Base-by-base conservation (phyloP, 257 asterid genomes). In the Capsicum rhomboideum region DNA sequence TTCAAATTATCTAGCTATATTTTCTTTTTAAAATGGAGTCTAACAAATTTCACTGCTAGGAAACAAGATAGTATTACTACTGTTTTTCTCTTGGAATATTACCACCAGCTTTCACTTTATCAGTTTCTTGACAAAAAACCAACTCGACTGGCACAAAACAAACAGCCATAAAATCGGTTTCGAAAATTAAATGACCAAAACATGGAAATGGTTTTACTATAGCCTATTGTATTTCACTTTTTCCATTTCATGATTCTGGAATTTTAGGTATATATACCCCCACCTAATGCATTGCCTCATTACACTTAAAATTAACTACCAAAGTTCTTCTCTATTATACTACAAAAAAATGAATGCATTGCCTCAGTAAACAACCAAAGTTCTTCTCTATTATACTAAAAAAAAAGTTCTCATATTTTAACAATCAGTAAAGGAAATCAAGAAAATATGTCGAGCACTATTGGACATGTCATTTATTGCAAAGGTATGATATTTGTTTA, bases 391-490 rank as follows among this genome's bases (percentile, higher is more conserved):
- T n/a, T 26, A 28, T 72, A 4, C 56, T 14, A 13, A 13, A 52
- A 50, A 61, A 44, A n/a, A n/a, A 55, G 11, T 34, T 29, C 0
- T 26, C 77, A 3, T n/a, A n/a, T 18, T 61, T 21, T 13, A 69
- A 37, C 21, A 34, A 72, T n/a, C 37, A 72, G 84, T n/a, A n/a
- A n/a, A n/a, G n/a, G n/a, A n/a, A n/a, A n/a, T n/a, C n/a, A n/a
- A n/a, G n/a, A n/a, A n/a, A 84, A 49, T n/a, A 91, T 92, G 97
- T 88, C 92, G 44, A 86, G 59, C 82, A 90, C 93, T 82, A 87
- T 84, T 0, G 95, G 94, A 28, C 87, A 90, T 83, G 93, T 90
- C 81, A 94, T 94, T 55, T 91, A 89, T 29, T 93, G 97, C 88
- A 92, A 87, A 92, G 97, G 97, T 93, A 61, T 4, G 4, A 31